Evolutionary conservation across 495 filamentous ascomycete species (phyloP).

Genomic region (Penicillium psychrofluorescens): DNA sequence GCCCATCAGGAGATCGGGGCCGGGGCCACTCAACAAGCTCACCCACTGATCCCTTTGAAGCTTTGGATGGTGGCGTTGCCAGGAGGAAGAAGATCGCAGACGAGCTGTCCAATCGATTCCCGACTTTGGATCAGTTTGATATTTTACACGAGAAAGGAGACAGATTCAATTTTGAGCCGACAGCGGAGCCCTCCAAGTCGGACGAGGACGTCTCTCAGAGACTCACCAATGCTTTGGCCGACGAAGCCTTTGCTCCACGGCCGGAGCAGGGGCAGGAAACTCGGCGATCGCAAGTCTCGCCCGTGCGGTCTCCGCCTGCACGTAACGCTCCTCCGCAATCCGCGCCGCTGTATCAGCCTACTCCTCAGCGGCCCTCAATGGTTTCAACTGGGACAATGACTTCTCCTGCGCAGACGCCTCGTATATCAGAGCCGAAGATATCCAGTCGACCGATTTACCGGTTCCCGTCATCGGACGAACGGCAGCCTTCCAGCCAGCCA

Average conservation of each 20-base stretch:
- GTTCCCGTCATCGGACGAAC: constrained; percentile 51
- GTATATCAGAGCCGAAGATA: constrained; percentile 32
- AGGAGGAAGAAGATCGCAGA: constrained; percentile 49
- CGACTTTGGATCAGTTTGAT: constrained; percentile 88
- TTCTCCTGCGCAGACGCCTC: constrained; percentile 58
- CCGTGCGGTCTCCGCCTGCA: constrained; percentile 15
- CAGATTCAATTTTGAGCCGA: constrained; percentile 80
- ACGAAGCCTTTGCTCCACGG: constrained; percentile 70
- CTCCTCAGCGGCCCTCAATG: constrained; percentile 58
- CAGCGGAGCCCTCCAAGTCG: constrained; percentile 36
- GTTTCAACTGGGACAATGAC: constrained; percentile 96
- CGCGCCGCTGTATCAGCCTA: constrained; percentile 49
- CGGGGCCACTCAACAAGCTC: constrained; percentile 18
- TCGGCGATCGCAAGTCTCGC: constrained; percentile 22
- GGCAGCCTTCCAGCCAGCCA: constrained; percentile 48
- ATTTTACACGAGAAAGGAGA: constrained; percentile 77
- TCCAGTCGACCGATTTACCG: constrained; percentile 50
- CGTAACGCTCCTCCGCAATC: constrained; percentile 18
- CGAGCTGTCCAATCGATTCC: constrained; percentile 79
- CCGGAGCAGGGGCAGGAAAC: constrained; percentile 24
- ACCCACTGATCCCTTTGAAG: constrained; percentile 81
- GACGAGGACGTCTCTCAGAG: constrained; percentile 60
- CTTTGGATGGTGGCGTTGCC: constrained; percentile 60
- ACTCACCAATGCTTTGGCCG: constrained; percentile 77
- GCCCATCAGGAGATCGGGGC: constrained; percentile 63